Evolutionary conservation across 805 yeast genomes (phyloP), one percentile per base, ranked within the genome.

Genomic region (Candida pseudoglaebosa): DNA sequence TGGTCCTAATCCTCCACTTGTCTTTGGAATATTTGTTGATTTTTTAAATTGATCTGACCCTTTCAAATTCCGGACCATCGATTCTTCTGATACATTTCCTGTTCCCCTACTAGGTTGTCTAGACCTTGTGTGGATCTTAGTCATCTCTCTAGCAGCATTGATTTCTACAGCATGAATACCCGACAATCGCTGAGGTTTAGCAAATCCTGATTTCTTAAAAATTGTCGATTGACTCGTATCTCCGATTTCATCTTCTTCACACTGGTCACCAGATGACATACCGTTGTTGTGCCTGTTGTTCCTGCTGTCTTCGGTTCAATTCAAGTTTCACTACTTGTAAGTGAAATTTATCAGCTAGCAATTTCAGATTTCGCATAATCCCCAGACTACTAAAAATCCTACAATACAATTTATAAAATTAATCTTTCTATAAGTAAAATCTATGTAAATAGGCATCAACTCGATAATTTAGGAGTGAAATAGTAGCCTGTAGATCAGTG

Each of bases 71-170:
- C 26, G 17, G 6, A 36, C 24, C 33, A 19, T 26, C 12, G 36
- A 33, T 18, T 22, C 28, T 33, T 33, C 30, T 14, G 39, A 12
- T 6, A 28, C 17, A 18, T 18, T 17, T 17, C 16, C 19, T 12
- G 20, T 30, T 18, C 28, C 5, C 16, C 34, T 30, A 24, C 42
- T 29, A 10, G 56, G 51, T 4, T 24, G 35, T 41, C 82, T 54
- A 7, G 72, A 71, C 37, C 69, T 62, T 0, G 78, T 69, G 28
- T 78, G 77, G 33, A 72, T 39, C 24, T 52, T 51, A 33, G 73
- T 79, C 80, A 83, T 72, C 47, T 81, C 80, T 40, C 89, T 65
- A 2, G 91, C 91, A 19, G 74, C 58, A 44, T 70, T 70, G 4
- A 82, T 66, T 44, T 80, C 80, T 3, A 78, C 63, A 0, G 82